Base-by-base conservation (phyloP, 1,284 basidiomycete genomes). In the Malassezia arunalokei region DNA sequence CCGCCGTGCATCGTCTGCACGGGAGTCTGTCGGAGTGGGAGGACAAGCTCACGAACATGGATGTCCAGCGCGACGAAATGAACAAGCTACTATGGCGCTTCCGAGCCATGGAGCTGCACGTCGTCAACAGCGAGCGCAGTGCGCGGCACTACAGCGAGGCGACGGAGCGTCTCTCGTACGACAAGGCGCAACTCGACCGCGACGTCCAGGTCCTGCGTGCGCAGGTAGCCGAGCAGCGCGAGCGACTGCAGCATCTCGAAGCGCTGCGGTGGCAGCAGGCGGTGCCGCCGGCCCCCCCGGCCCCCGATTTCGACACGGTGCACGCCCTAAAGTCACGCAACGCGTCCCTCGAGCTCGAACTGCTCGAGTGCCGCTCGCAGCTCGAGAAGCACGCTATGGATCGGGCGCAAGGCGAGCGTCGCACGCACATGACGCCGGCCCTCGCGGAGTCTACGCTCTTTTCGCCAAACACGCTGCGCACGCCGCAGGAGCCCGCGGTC, bases 11-110 rank as follows among this genome's bases (percentile, higher is more conserved):
- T 9, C 57, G 63, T 51, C 48, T 68, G 14, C 60, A 55, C 9
- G 40, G 37, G 20, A 60, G 60, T 32, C 37, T 71, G 11, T 46
- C 57, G 14, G 58, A 62, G 40, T 70, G 67, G 68, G 68, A 66
- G 35, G 44, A 54, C 3, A 67, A 70, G 20, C 58, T 71, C 43
- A 9, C 49, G 8, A 57, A 59, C 48, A 65, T 61, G 56, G 63
- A 70, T 40, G 48, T 39, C 44, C 68, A 71, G 60, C 44, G 62
- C 38, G 28, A 32, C 15, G 60, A 70, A 58, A 68, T 71, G 65
- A 58, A 64, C 45, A 55, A 53, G 49, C 45, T 71, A 40, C 44
- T 65, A 14, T 50, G 47, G 20, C 59, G 51, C 42, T 68, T 64
- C 63, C 54, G 60, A 31, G 60, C 63, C 48, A 65, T 70, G 64